phyloP scores from a whole-genome alignment of 352 stramenopile species.

The Globisporangium perplexum region DNA sequence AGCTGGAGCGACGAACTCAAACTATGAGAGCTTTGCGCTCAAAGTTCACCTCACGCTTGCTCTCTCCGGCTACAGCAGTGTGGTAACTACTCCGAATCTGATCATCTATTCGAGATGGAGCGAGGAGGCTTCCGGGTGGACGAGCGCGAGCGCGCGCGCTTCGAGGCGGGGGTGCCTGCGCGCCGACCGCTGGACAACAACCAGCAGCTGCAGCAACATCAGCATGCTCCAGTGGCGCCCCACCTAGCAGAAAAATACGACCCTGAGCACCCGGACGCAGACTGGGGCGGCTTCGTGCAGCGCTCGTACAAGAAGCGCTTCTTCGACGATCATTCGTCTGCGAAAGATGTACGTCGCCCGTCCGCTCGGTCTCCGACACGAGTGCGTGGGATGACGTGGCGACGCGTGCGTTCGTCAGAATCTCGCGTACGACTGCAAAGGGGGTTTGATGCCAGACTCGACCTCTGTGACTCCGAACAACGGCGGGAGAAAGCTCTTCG shows the following conservation, averaged over 20 bases:
- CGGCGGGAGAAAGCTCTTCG: constrained; percentile 50
- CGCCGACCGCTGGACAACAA: constrained; percentile 9
- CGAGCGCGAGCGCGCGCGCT: constrained; percentile 28
- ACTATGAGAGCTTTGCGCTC: no score
- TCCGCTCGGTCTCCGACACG: background rate
- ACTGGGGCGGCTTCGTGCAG: constrained; percentile 67
- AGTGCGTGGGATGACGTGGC: background rate
- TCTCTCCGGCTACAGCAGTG: no score
- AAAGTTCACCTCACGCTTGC: no score
- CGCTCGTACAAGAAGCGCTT: constrained; percentile 66
- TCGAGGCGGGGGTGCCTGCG: constrained; percentile 16
- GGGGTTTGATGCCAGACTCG: constrained; percentile 47
- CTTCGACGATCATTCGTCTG: constrained; percentile 28
- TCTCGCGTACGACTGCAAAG: constrained; percentile 43
- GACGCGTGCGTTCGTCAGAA: constrained; percentile 20
- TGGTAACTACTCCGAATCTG: no score
- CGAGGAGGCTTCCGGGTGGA: constrained; percentile 29
- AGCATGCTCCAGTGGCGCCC: constrained; percentile 20
- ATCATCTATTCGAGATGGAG: constrained; percentile 36
- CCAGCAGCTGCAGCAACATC: constrained; percentile 7
- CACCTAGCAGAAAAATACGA: constrained; percentile 66
- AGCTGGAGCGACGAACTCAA: no score
- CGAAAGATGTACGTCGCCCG: constrained; percentile 31
- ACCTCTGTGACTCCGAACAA: constrained; percentile 11
- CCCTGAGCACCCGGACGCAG: constrained; percentile 62